Conservation (phyloP, 352 stramenopile genomes). For the Aphanomyces euteiches region DNA sequence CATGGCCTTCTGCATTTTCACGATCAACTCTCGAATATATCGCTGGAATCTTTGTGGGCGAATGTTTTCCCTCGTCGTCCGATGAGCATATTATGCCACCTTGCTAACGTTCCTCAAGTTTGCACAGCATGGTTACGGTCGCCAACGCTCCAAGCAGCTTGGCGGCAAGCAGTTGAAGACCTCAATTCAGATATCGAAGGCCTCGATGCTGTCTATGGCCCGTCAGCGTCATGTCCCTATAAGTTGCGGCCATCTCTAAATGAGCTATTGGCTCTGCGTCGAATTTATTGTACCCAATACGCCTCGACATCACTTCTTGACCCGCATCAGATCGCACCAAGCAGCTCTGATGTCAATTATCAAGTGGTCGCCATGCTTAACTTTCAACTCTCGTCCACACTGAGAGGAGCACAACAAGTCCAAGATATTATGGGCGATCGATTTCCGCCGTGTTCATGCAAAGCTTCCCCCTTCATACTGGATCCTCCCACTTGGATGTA, state of each 20-base stretch:
- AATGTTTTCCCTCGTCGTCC: too few relatives aligned
- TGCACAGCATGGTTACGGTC: background rate
- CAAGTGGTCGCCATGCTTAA: background rate
- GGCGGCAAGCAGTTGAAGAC: background rate
- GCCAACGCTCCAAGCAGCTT: background rate
- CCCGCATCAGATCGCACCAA: too few relatives aligned
- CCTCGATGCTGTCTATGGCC: slow-evolving; percentile 6
- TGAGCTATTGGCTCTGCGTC: background rate
- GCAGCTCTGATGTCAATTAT: background rate
- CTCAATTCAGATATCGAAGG: background rate
- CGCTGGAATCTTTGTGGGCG: background rate
- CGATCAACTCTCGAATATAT: background rate
- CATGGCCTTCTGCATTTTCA: background rate
- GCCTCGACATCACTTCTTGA: background rate
- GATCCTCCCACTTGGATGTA: slow-evolving; percentile 11
- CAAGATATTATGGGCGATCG: background rate
- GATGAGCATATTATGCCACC: background rate
- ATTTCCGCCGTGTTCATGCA: background rate
- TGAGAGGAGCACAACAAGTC: background rate
- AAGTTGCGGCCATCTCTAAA: background rate
- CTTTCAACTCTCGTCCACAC: background rate
- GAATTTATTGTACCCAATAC: background rate
- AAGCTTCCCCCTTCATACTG: background rate
- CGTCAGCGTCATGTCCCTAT: background rate
- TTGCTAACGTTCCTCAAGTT: background rate